A percentile compares a stretch with the other conserved stretches of the same genome.
phyloP scores from a whole-genome alignment of 768 basidiomycete species.

The Boletus subparvulus region DNA sequence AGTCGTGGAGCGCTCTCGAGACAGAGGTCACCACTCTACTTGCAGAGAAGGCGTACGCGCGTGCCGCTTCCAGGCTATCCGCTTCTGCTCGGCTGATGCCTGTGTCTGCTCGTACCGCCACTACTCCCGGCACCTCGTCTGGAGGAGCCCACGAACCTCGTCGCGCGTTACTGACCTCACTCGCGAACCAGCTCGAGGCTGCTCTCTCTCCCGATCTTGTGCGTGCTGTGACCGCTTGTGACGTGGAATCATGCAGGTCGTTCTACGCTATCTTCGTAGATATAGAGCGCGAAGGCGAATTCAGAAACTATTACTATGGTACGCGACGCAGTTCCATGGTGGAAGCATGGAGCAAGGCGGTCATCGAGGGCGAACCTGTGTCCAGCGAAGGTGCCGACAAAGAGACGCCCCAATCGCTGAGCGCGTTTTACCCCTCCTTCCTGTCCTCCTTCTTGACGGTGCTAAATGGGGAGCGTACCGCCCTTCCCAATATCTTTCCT shows the following conservation, averaged over 20 bases:
- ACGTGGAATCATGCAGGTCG: conserved; percentile 68
- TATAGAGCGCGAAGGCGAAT: conserved; percentile 91
- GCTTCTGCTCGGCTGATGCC: conserved; percentile 89
- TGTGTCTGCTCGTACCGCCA: conserved; percentile 89
- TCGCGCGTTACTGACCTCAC: conserved; percentile 80
- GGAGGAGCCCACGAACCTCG: conserved; percentile 66
- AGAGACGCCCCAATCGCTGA: conserved; percentile 49
- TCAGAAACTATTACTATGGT: conserved; percentile 91
- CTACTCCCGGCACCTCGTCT: conserved; percentile 32
- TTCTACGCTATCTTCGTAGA: conserved; percentile 87
- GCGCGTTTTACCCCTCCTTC: conserved; percentile 72
- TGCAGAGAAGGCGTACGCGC: conserved; percentile 72
- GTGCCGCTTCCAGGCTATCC: conserved; percentile 88
- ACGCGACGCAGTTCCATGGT: conserved; percentile 67
- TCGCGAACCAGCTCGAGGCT: conserved; percentile 96
- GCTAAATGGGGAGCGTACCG: conserved; percentile 67
- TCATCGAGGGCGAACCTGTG: conserved; percentile 36
- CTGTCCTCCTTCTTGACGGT: conserved; percentile 65
- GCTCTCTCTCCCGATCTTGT: conserved; percentile 88
- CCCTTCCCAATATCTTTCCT: conserved; percentile 85
- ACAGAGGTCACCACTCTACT: conserved; percentile 88
- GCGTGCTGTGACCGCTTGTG: conserved; percentile 77
- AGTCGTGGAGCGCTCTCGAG: conserved; percentile 95
- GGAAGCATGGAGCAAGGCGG: conserved; percentile 64
- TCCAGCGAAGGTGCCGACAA: conserved; percentile 38